A percentile compares a stretch with the other conserved stretches of the same genome.
Evolutionary conservation across 192 early-diverging fungal species (phyloP).

Genomic region (Thoreauomyces humboldtii): DNA sequence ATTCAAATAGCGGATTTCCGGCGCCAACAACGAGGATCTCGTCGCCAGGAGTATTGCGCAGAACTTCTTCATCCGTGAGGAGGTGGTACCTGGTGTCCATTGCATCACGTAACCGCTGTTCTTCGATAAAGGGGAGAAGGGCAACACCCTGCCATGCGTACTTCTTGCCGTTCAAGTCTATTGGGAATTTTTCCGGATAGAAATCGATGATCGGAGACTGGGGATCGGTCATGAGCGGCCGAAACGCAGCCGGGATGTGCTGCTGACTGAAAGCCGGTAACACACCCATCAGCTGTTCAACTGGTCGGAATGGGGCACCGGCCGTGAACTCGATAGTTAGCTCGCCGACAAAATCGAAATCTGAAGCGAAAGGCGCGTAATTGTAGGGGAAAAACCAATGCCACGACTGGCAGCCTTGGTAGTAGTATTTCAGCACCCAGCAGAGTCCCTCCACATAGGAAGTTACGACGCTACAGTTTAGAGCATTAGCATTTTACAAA

Average conservation of each 20-base stretch:
- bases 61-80: constrained; percentile 44
- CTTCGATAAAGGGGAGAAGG: constrained; percentile 95
- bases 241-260: constrained; percentile 79
- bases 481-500: background rate
- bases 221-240: constrained; percentile 79
- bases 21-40: constrained; percentile 41
- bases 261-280: constrained; percentile 81
- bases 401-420: constrained; percentile 94
- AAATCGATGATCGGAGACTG: constrained; percentile 92
- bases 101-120: constrained; percentile 76
- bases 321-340: constrained; percentile 72
- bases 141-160: constrained; percentile 98
- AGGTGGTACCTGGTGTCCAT: constrained; percentile 57
- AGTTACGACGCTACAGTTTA: constrained; percentile 46
- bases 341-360: constrained; percentile 54
- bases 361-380: constrained; percentile 93
- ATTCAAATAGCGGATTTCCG: constrained; percentile 38
- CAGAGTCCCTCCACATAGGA: constrained; percentile 91
- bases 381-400: constrained; percentile 98
- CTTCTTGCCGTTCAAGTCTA: constrained; percentile 98
- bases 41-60: constrained; percentile 40
- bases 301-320: constrained; percentile 88
- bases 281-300: constrained; percentile 99
- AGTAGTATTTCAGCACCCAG: constrained; percentile 98
- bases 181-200: constrained; percentile 86